Evolutionary conservation across 192 early-diverging fungal species (phyloP).

Genomic region (Backusella westeae): DNA sequence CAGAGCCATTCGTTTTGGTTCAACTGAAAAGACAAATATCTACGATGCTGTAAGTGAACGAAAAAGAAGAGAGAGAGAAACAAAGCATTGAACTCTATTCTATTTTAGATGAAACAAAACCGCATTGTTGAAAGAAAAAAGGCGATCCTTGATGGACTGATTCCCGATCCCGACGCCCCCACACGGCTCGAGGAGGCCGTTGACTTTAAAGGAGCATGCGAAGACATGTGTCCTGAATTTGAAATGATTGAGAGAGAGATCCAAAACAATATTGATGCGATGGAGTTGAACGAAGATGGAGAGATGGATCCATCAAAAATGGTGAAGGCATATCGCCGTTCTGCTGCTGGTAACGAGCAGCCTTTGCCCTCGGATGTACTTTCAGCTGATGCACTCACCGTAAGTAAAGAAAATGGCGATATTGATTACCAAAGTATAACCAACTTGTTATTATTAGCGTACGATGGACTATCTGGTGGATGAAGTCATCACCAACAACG

Average conservation of each 20-base stretch:
- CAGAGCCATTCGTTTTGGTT: constrained; percentile 19
- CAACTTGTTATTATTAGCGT: constrained; percentile 9
- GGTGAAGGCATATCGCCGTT: constrained; percentile 87
- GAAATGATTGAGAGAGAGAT: constrained; percentile 84
- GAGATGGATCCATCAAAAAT: constrained; percentile 56
- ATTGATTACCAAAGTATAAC: not conserved
- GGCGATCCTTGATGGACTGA: constrained; percentile 60
- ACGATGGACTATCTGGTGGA: constrained; percentile 70
- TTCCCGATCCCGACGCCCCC: constrained; percentile 55
- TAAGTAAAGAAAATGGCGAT: constrained; percentile 27
- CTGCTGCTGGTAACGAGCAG: constrained; percentile 83
- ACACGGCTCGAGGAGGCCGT: constrained; percentile 64
- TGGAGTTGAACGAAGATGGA: constrained; percentile 57
- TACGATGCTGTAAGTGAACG: not conserved
- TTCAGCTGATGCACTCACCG: constrained; percentile 68
- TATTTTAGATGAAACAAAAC: constrained; percentile 56
- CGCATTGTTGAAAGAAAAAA: constrained; percentile 59
- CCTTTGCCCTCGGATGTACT: constrained; percentile 89
- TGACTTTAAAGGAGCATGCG: constrained; percentile 74
- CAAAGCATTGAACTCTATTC: not conserved
- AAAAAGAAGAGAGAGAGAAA: too few species aligned
- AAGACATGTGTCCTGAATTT: constrained; percentile 87
- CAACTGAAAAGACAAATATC: not conserved
- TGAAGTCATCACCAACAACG: constrained; percentile 54
- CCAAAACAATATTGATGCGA: constrained; percentile 66